Evolutionary conservation across 257 asterid genomes (phyloP).

Genomic region (Linaria vulgaris): DNA sequence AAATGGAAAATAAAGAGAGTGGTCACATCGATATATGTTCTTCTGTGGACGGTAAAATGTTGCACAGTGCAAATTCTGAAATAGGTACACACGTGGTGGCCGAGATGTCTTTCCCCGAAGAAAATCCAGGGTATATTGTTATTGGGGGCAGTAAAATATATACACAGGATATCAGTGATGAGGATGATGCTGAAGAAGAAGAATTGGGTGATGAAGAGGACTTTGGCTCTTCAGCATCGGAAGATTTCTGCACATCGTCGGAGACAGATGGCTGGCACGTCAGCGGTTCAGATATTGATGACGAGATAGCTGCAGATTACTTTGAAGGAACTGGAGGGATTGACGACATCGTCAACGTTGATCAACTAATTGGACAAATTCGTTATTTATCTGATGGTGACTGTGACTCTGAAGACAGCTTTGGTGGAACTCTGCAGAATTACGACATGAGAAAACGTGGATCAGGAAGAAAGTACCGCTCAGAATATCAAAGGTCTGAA

Average conservation of each 20-base stretch:
- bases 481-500: conserved; percentile 30
- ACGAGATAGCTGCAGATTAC: conserved; percentile 86
- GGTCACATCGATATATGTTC: conserved; percentile 38
- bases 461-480: conserved; percentile 38
- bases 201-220: conserved; percentile 49
- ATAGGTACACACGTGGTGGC: conserved; percentile 36
- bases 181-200: conserved; percentile 45
- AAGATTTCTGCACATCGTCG: conserved; percentile 48
- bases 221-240: conserved; percentile 52
- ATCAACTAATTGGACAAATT: conserved; percentile 48
- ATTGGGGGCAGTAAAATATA: conserved; percentile 83
- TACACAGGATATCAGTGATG: conserved; percentile 64
- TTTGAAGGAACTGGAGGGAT: conserved; percentile 75
- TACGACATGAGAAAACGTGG: conserved; percentile 55
- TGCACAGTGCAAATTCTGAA: conserved; percentile 29
- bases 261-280: conserved; percentile 49
- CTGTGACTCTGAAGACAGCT: conserved; percentile 37
- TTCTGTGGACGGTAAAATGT: conserved; percentile 41
- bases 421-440: conserved; percentile 50
- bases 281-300: conserved; percentile 78
- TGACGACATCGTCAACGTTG: conserved; percentile 46
- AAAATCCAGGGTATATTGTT: conserved; percentile 61
- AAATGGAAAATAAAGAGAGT: conserved; percentile 49
- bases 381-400: conserved; percentile 39
- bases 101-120: conserved; percentile 39